Evolutionary conservation across 495 filamentous ascomycete genomes (phyloP).

Genomic region (Penicillium silybi): DNA sequence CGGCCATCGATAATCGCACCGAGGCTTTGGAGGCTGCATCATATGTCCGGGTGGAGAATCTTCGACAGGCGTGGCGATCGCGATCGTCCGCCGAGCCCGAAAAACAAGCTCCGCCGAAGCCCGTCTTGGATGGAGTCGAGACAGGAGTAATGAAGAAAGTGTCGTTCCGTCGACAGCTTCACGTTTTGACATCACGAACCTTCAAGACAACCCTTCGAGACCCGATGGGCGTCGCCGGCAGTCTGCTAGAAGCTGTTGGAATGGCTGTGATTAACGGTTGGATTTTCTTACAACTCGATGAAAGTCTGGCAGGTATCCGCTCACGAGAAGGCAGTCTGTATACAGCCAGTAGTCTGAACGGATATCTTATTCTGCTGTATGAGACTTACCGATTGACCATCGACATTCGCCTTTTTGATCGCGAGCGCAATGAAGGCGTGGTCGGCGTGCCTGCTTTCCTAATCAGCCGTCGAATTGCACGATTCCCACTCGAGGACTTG

Average conservation of each 20-base stretch:
- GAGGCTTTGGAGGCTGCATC: constrained; percentile 57
- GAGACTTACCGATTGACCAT: constrained; percentile 67
- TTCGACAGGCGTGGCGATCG: constrained; percentile 52
- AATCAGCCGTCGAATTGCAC: constrained; percentile 59
- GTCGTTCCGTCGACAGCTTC: constrained; percentile 55
- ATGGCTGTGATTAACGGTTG: constrained; percentile 68
- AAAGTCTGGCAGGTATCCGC: constrained; percentile 53
- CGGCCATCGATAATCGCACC: constrained; percentile 64
- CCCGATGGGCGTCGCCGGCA: constrained; percentile 66
- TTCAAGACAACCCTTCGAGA: constrained; percentile 65
- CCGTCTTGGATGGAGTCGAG: not conserved
- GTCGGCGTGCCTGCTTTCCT: constrained; percentile 64
- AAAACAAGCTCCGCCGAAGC: not conserved
- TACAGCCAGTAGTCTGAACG: constrained; percentile 61
- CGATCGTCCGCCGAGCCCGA: constrained; percentile 12
- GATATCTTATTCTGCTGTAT: constrained; percentile 68
- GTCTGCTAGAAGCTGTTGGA: constrained; percentile 56
- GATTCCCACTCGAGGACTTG: constrained; percentile 63
- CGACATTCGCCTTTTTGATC: constrained; percentile 70
- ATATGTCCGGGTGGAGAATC: constrained; percentile 46
- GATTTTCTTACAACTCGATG: constrained; percentile 61
- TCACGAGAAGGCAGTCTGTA: constrained; percentile 67
- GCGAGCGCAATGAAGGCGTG: constrained; percentile 66
- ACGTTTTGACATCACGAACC: constrained; percentile 60
- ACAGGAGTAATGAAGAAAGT: constrained; percentile 20